Evolutionary conservation across 768 basidiomycete species (phyloP), one percentile per base, ranked within the genome.

Genomic region (Calocera cornea): DNA sequence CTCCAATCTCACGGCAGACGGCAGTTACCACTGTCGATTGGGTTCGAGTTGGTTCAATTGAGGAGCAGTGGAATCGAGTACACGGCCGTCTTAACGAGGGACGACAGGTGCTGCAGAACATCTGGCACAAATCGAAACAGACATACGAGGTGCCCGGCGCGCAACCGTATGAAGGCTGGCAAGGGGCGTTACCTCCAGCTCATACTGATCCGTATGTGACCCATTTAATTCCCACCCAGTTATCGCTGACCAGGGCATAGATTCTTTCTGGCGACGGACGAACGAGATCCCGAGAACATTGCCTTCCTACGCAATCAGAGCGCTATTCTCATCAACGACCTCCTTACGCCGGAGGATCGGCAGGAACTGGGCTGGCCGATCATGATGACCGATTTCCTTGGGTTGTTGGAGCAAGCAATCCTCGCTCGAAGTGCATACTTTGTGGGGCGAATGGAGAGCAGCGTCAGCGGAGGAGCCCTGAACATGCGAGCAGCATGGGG

Each of bases 211-310:
- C 54, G 54, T 60, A 14, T 2, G 54, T 33, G 5, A 29, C 14
- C 54, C 19, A 17, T 60, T 60, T 16, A 60, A 29, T 16, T 12
- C 54, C 11, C 31, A 14, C 19, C 11, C 64, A 14, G 44, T 50
- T 7, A 54, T 29, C 65, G 5, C 44, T 47, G 8, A 41, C 3
- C 12, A 11, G 2, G 34, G 7, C 10, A 19, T 33, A 68, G 67
- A 36, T 67, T 68, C 47, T 68, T 68, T 33, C 49, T 68, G 22
- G 65, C 65, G 5, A 68, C 67, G 19, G 67, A 68, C 34, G 67
- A 68, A 41, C 34, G 44, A 36, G 38, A 65, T 29, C 64, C 67
- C 2, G 64, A 36, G 10, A 38, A 29, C 16, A 11, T 65, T 5
- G 65, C 36, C 64, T 66, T 44, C 24, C 41, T 68, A 34, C 64